These are phyloP conservation scores for Spiromastix sp. DNA, from an alignment of 2,329 filamentous ascomycete genomes.

Conservation along the genomic window DNA sequence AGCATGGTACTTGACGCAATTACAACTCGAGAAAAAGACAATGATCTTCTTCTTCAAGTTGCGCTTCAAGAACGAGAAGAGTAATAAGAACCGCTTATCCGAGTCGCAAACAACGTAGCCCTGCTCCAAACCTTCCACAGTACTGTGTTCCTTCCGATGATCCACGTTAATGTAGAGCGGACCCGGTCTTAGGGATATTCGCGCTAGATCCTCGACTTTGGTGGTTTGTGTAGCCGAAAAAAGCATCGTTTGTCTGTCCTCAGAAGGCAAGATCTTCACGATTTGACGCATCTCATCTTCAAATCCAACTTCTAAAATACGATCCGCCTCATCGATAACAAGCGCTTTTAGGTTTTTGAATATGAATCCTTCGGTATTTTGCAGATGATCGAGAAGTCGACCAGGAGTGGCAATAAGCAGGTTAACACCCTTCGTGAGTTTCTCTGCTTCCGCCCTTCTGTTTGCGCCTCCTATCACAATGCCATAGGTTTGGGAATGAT, in stretches of 20 bases:
- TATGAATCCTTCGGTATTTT: constrained; percentile 78
- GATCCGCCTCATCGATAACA: constrained; percentile 92
- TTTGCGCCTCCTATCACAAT: constrained; percentile 96
- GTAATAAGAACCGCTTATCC: constrained; percentile 83
- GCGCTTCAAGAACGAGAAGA: constrained; percentile 89
- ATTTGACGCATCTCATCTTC: constrained; percentile 98
- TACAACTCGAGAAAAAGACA: constrained; percentile 88
- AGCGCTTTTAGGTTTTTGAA: constrained; percentile 91
- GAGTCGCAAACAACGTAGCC: constrained; percentile 91
- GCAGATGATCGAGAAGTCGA: constrained; percentile 82
- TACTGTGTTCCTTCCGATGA: constrained; percentile 77
- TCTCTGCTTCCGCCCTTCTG: constrained; percentile 79
- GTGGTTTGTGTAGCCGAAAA: constrained; percentile 98
- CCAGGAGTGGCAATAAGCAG: constrained; percentile 89
- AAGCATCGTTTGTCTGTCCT: constrained; percentile 89
- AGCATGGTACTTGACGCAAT: constrained; percentile 89
- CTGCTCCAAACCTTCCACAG: constrained; percentile 88
- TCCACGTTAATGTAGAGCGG: constrained; percentile 97
- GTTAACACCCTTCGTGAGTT: constrained; percentile 89
- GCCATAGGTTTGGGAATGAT: constrained; percentile 90
- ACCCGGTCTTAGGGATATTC: constrained; percentile 82
- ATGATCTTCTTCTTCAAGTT: constrained; percentile 96
- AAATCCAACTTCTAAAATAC: constrained; percentile 94
- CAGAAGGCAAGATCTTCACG: constrained; percentile 81
- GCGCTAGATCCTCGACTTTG: constrained; percentile 92